phyloP scores from a whole-genome alignment of 2,329 filamentous ascomycete genomes.

The Pseudogymnoascus sp. region DNA sequence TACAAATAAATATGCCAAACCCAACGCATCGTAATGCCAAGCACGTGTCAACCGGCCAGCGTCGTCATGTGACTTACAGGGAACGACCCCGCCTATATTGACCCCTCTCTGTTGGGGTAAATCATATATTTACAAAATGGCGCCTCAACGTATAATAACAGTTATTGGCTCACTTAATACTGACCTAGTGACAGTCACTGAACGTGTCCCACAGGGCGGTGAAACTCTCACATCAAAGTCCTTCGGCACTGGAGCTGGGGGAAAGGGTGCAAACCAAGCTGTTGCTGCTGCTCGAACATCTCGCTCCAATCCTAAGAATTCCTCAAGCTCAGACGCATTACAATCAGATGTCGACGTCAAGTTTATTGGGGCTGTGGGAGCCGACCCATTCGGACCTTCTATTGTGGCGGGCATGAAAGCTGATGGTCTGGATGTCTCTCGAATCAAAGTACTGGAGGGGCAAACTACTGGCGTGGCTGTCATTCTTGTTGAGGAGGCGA shows the following conservation, averaged over 20 bases:
- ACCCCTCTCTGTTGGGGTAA: background rate
- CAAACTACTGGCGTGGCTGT: slow-evolving; percentile 63
- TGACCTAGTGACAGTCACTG: slow-evolving; percentile 82
- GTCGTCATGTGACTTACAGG: background rate
- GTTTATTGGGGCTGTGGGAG: slow-evolving; percentile 70
- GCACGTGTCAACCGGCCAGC: background rate
- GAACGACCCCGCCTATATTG: background rate
- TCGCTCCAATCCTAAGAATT: slow-evolving; percentile 37
- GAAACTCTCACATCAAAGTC: slow-evolving; percentile 78
- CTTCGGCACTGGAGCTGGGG: slow-evolving; percentile 76
- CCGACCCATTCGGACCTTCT: slow-evolving; percentile 56
- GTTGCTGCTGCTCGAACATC: slow-evolving; percentile 81
- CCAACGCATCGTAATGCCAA: background rate
- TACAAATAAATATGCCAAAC: slow-evolving; percentile 1
- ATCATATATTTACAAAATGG: slow-evolving; percentile 16
- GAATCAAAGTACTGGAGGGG: slow-evolving; percentile 40
- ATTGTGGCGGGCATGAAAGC: slow-evolving; percentile 51
- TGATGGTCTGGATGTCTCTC: slow-evolving; percentile 55
- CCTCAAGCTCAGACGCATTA: slow-evolving; percentile 13
- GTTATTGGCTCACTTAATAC: slow-evolving; percentile 91
- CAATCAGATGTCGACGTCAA: slow-evolving; percentile 40
- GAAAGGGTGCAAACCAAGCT: slow-evolving; percentile 94
- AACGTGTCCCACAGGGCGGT: slow-evolving; percentile 73
- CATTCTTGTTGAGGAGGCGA: slow-evolving; percentile 66
- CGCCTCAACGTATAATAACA: slow-evolving; percentile 47